These are phyloP conservation scores for Stenocarpella maydis DNA, from an alignment of 2,329 filamentous ascomycete genomes.

Conservation along the genomic window DNA sequence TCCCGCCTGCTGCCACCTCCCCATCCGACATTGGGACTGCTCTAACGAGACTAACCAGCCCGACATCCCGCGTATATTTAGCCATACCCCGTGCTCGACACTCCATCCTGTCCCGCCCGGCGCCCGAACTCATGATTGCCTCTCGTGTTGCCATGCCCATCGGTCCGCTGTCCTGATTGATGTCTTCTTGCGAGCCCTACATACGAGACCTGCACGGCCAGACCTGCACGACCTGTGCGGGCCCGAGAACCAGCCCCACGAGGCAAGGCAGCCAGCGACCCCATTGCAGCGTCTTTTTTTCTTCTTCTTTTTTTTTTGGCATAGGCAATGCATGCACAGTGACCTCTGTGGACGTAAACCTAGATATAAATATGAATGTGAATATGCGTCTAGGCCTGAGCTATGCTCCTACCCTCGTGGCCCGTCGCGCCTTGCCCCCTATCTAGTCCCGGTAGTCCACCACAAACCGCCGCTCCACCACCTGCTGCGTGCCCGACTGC, in stretches of 20 bases:
- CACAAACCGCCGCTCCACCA: constrained; percentile 79
- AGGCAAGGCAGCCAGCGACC: too few species aligned
- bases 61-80: constrained; percentile 5
- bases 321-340: too few species aligned
- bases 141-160: constrained; percentile 9
- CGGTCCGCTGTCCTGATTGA: background rate
- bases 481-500: constrained; percentile 75
- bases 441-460: constrained; percentile 69
- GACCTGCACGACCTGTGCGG: too few species aligned
- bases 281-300: too few species aligned
- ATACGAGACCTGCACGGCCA: too few species aligned
- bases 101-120: background rate
- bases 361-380: background rate
- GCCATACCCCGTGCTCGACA: constrained; percentile 5
- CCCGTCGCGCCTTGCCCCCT: background rate
- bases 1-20: background rate
- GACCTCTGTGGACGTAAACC: too few species aligned
- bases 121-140: background rate
- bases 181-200: too few species aligned
- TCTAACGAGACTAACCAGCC: constrained; percentile 3
- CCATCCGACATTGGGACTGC: constrained; percentile 5
- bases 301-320: too few species aligned
- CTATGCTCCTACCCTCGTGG: background rate
- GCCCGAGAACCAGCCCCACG: background rate
- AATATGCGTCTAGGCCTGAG: background rate